Evolutionary conservation across 1,139 yeast species (phyloP), one percentile per base, ranked within the genome.

Genomic region (Suhomyces maxii): DNA sequence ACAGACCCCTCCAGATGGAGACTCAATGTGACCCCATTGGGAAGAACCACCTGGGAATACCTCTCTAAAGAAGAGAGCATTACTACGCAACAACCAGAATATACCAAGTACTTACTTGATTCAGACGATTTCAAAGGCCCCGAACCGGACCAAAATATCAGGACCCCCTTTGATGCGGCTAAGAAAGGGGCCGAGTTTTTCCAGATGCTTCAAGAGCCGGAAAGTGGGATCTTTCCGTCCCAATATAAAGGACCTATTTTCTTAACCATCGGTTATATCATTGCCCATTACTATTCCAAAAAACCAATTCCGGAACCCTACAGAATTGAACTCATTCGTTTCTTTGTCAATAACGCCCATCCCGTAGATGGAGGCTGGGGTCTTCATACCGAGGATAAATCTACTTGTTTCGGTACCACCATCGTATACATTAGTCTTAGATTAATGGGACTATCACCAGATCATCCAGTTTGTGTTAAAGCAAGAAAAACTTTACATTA

Each of bases 321-420:
- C 54, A 71, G 74, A 52, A 66, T 71, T 9, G 99, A 95, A 64
- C 70, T 95, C 64, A 82, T 86, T 35, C 76, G 98, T 46, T 93
- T 90, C 60, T 69, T 93, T 23, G 89, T 89, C 14, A 95, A 95
- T 61, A 80, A 89, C 0, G 85, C 98, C 0, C 97, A 93, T 62
- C 98, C 97, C 0, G 96, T 90, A 0, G 99, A 95, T 66, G 99
- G 99, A n/a, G 99, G 99, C 1, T 95, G 99, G 99, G 99, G 98
- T 0, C 75, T 95, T 42, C 98, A 93, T 61, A 81, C 90, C 3
- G 84, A 82, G 41, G 99, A 93, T 61, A 93, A 91, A 63, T 85
- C 95, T 7, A 95, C 99, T 0, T 95, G 95, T 55, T 91, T 90
- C 64, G 99, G 99, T 6, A 95, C 99, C 1, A 76, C 90, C 1